Percentiles rank a stretch among this genome's conserved stretches.
phyloP scores from a whole-genome alignment of 345 rosid genomes.

The Ceriops zippeliana region DNA sequence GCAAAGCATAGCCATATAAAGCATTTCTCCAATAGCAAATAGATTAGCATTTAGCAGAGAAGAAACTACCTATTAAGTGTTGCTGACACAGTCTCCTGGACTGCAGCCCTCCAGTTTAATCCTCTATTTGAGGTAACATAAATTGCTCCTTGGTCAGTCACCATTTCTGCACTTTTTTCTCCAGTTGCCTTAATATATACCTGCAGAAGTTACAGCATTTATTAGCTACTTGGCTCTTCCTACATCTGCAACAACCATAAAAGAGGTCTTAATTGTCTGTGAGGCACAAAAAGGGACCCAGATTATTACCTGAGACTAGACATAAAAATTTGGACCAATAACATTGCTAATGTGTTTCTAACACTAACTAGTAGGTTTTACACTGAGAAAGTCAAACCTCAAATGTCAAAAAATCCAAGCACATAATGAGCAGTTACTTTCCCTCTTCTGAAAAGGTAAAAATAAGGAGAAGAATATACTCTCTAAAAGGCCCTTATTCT shows the following conservation, averaged over 20 bases:
- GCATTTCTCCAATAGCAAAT: neutral
- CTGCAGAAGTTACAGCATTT: constrained; percentile 28
- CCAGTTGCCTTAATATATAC: constrained; percentile 93
- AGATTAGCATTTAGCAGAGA: constrained; percentile 10
- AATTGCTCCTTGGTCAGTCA: constrained; percentile 91
- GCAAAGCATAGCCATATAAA: constrained; percentile 3
- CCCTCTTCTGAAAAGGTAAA: neutral
- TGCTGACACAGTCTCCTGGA: constrained; percentile 92
- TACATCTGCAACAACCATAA: neutral
- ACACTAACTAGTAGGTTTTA: too few relatives aligned
- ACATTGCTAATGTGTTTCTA: too few relatives aligned
- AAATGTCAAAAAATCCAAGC: neutral
- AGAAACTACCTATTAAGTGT: constrained; percentile 77
- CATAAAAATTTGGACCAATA: too few relatives aligned
- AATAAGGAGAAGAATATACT: neutral
- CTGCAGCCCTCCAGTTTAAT: constrained; percentile 92
- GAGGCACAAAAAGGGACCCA: neutral
- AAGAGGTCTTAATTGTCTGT: neutral
- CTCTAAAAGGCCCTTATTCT: neutral
- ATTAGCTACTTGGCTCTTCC: neutral
- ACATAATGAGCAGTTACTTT: neutral
- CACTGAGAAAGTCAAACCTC: too few relatives aligned
- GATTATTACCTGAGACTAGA: too few relatives aligned
- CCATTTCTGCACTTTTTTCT: constrained; percentile 96
- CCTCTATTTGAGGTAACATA: constrained; percentile 86